Base-by-base conservation (phyloP, 208 protist species). In the Leptomonas pyrrhocoris region DNA sequence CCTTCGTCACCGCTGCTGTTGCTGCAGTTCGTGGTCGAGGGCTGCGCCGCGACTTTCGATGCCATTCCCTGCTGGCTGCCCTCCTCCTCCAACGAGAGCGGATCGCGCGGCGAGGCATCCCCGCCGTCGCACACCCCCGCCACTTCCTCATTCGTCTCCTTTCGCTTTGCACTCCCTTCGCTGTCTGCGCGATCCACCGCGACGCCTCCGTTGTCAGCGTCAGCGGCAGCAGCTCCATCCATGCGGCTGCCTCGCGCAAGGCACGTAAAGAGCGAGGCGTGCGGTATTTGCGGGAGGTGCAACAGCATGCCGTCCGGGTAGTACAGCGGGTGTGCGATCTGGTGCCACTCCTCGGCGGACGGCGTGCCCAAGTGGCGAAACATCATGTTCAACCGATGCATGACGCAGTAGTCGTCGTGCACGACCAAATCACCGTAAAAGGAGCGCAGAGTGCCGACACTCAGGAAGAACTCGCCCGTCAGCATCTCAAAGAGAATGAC, bases 331-430 rank as follows among this genome's bases (percentile, higher is more conserved):
- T 85, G 55, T 0, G 94, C 92, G 21, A 99, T 98, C 54, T 97
- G 94, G n/a, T 88, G 85, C 98, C 98, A 99, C 53, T 88, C 79
- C 30, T 83, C 68, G 60, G 97, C 84, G 48, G 74, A 97, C 2
- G 98, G 97, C 8, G 94, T 98, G 53, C 97, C 96, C 31, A 98
- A 81, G 45, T 90, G 74, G 55, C 92, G 81, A 74, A 99, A 98
- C 75, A 99, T 99, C 46, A 92, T 83, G 77, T 98, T 98, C 28
- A 99, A 86, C 74, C 99, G 92, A 27, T 84, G 72, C 48, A 95
- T 92, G 28, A 95, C 93, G 40, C 81, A 84, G 72, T 79, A 83
- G 68, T 83, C 77, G 45, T 65, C 65, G 28, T 73, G 71, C 31
- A 78, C 62, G 13, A 97, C 66, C 54, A 94, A 80, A 59, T 94